phyloP scores from a whole-genome alignment of 305 asterid genomes.

The Salvia sclarea region DNA sequence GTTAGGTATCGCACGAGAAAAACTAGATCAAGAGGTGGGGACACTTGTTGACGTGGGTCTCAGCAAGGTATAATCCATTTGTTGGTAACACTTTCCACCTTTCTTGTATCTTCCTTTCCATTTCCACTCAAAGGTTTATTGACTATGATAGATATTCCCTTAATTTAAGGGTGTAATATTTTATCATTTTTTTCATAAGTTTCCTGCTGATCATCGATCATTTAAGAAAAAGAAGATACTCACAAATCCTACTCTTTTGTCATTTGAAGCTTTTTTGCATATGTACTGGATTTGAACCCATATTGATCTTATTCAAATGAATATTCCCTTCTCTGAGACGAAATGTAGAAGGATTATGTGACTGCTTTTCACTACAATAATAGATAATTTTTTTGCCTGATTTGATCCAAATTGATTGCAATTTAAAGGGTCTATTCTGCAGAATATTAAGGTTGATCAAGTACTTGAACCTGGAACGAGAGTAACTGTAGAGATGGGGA shows the following conservation, averaged over 20 bases:
- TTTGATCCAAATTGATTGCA: constrained; percentile 18
- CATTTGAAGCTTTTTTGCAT: no score
- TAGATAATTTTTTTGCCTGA: constrained; percentile 6
- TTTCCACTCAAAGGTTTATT: neutral
- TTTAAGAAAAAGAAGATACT: neutral
- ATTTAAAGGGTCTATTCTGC: constrained; percentile 38
- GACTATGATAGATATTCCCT: neutral
- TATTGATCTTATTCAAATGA: neutral
- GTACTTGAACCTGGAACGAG: constrained; percentile 79
- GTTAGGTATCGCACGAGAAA: constrained; percentile 71
- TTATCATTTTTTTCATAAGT: neutral
- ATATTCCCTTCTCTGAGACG: neutral
- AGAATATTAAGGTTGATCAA: constrained; percentile 70
- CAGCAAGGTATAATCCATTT: constrained; percentile 58
- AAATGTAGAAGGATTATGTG: neutral
- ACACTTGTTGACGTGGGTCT: constrained; percentile 96
- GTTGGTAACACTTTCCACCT: neutral
- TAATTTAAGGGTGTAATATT: neutral
- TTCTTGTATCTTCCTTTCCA: neutral
- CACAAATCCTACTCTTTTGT: neutral
- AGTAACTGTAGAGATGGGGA: constrained; percentile 93
- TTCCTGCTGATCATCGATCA: neutral
- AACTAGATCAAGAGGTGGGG: constrained; percentile 44
- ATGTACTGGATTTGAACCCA: no score
- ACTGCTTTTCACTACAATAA: neutral